These are phyloP conservation scores for Hanseniaspora lachancei DNA, from an alignment of 805 yeast genomes.

Conservation along the genomic window DNA sequence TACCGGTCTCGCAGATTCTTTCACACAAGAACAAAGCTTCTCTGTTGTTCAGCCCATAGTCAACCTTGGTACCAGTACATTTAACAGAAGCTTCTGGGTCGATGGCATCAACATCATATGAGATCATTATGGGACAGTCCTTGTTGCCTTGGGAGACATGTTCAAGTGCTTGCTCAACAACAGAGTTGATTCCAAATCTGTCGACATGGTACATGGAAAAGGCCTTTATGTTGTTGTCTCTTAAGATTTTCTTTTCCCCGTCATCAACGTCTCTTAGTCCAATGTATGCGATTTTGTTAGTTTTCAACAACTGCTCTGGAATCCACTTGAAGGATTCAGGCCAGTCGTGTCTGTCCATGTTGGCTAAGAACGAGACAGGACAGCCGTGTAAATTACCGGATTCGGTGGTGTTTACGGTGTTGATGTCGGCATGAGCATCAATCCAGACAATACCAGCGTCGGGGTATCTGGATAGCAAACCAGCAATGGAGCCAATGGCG, in stretches of 20 bases:
- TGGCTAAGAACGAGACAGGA: conserved; percentile 84
- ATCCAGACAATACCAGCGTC: conserved; percentile 89
- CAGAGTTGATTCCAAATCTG: conserved; percentile 81
- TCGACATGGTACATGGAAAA: conserved; percentile 94
- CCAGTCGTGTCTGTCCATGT: conserved; percentile 51
- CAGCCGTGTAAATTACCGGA: conserved; percentile 94
- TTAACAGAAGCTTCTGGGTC: conserved; percentile 81
- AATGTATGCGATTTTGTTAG: conserved; percentile 71
- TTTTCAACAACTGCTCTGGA: conserved; percentile 43
- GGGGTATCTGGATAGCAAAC: conserved; percentile 64
- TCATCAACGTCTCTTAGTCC: conserved; percentile 88
- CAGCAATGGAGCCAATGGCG: conserved; percentile 85
- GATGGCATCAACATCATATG: conserved; percentile 93
- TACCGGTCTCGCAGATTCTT: conserved; percentile 83
- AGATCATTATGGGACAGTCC: conserved; percentile 60
- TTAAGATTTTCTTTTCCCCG: conserved; percentile 66
- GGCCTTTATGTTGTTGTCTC: conserved; percentile 62
- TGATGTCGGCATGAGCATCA: conserved; percentile 96
- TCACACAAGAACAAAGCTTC: conserved; percentile 90
- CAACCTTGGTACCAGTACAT: conserved; percentile 94
- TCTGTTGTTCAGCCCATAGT: conserved; percentile 88
- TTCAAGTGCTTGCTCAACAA: conserved; percentile 80
- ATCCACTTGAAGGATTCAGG: conserved; percentile 78
- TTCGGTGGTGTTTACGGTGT: conserved; percentile 69
- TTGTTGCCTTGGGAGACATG: conserved; percentile 38